phyloP scores from a whole-genome alignment of 257 asterid genomes.

The Capsicum baccatum region DNA sequence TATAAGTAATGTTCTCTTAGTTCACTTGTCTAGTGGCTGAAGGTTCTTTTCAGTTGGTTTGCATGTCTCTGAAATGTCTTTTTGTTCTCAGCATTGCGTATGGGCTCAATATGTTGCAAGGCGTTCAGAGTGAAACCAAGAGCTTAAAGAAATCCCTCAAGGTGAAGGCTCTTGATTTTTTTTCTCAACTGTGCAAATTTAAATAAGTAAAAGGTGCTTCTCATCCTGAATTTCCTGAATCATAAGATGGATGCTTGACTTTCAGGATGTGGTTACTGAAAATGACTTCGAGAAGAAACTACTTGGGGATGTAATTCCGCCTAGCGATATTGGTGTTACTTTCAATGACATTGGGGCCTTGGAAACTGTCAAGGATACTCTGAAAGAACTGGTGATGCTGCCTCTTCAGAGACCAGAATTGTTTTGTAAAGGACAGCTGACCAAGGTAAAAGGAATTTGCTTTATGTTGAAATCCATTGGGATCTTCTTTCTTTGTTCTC shows the following conservation, averaged over 20 bases:
- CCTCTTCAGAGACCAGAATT: conserved; percentile 89
- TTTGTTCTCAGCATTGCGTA: conserved; percentile 61
- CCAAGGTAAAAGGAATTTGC: conserved; percentile 59
- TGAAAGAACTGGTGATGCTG: conserved; percentile 90
- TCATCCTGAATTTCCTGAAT: conserved; percentile 31
- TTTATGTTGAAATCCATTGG: not conserved
- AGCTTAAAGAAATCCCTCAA: conserved; percentile 76
- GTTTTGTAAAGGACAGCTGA: conserved; percentile 86
- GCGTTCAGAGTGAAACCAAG: conserved; percentile 77
- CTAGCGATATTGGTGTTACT: conserved; percentile 85
- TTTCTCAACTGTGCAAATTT: not conserved
- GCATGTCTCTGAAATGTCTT: conserved; percentile 13
- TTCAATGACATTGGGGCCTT: conserved; percentile 90
- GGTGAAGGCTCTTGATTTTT: conserved; percentile 45
- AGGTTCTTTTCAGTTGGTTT: not conserved
- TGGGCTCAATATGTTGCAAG: conserved; percentile 75
- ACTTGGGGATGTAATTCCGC: conserved; percentile 82
- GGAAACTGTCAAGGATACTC: conserved; percentile 90
- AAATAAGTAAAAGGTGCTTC: not conserved
- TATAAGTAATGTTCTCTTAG: not conserved
- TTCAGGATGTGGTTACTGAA: conserved; percentile 84
- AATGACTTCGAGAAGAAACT: conserved; percentile 87
- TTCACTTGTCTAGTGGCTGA: not conserved
- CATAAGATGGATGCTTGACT: conserved; percentile 33
- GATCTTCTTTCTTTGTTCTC: not conserved